A percentile compares a stretch with the other conserved stretches of the same genome.
These are phyloP conservation scores for Schizopora paradoxa DNA, from an alignment of 1,284 basidiomycete species.

Conservation along the genomic window DNA sequence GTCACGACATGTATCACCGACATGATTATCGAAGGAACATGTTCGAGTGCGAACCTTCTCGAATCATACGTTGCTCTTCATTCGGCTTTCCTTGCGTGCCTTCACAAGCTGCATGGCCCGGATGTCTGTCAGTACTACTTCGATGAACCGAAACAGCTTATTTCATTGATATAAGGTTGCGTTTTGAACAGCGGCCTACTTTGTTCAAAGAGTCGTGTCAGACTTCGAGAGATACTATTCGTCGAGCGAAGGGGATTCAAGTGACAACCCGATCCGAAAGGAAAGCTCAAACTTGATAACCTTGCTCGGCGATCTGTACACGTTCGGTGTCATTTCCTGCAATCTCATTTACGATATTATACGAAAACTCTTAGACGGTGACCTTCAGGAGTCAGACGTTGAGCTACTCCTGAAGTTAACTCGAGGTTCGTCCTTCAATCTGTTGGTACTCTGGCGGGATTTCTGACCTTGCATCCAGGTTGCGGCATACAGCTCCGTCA, in stretches of 20 bases:
- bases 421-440: constrained; percentile 53
- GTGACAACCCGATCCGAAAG: constrained; percentile 55
- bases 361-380: constrained; percentile 63
- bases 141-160: background rate
- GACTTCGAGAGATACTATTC: constrained; percentile 59
- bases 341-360: constrained; percentile 89
- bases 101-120: constrained; percentile 83
- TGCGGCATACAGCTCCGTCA: constrained; percentile 78
- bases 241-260: constrained; percentile 19
- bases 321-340: constrained; percentile 89
- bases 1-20: constrained; percentile 78
- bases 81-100: constrained; percentile 80
- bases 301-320: constrained; percentile 90
- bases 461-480: background rate
- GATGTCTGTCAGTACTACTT: constrained; percentile 70
- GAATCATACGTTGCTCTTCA: constrained; percentile 92
- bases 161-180: constrained; percentile 17
- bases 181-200: constrained; percentile 58
- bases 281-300: constrained; percentile 87
- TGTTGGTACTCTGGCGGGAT: background rate
- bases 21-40: constrained; percentile 79
- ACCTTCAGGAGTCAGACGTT: constrained; percentile 73
- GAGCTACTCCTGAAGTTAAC: constrained; percentile 86
- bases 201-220: constrained; percentile 65
- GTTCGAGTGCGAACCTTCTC: constrained; percentile 76